Evolutionary conservation across 2,329 filamentous ascomycete genomes (phyloP).

Genomic region (Teratosphaeria pseudoeucalypti): DNA sequence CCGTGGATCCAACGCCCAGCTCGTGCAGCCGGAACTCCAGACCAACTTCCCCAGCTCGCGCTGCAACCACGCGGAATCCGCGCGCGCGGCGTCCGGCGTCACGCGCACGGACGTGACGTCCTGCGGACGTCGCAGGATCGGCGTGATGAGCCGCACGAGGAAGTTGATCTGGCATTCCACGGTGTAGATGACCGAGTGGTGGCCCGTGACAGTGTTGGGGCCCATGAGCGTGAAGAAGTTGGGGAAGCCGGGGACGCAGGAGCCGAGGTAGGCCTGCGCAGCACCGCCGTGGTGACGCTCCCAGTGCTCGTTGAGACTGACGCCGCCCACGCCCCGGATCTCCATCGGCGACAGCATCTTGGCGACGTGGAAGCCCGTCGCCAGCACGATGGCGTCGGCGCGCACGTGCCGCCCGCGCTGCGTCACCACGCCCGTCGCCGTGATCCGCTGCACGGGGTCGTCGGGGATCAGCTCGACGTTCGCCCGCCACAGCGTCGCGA

Average conservation of each 20-base stretch:
- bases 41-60: constrained; percentile 34
- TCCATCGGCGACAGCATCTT: constrained; percentile 39
- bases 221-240: constrained; percentile 40
- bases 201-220: constrained; percentile 39
- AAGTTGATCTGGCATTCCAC: constrained; percentile 45
- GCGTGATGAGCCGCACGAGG: constrained; percentile 31
- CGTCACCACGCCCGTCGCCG: constrained; percentile 29
- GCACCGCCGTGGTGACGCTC: constrained; percentile 22
- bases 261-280: constrained; percentile 40
- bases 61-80: constrained; percentile 33
- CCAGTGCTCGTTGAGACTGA: constrained; percentile 33
- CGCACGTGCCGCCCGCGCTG: constrained; percentile 27
- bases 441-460: constrained; percentile 33
- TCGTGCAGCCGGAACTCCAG: constrained; percentile 41
- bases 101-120: constrained; percentile 27
- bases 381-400: constrained; percentile 40
- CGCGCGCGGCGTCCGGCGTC: constrained; percentile 25
- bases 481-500: constrained; percentile 32
- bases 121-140: constrained; percentile 27
- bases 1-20: constrained; percentile 41
- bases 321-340: constrained; percentile 34
- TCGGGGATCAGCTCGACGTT: constrained; percentile 34
- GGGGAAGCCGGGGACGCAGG: constrained; percentile 37
- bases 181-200: constrained; percentile 41
- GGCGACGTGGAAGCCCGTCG: constrained; percentile 41